A percentile compares a stretch with the other conserved stretches of the same genome.
phyloP scores from a whole-genome alignment of 1,139 yeast genomes.

The Kodamaea derodonti region DNA sequence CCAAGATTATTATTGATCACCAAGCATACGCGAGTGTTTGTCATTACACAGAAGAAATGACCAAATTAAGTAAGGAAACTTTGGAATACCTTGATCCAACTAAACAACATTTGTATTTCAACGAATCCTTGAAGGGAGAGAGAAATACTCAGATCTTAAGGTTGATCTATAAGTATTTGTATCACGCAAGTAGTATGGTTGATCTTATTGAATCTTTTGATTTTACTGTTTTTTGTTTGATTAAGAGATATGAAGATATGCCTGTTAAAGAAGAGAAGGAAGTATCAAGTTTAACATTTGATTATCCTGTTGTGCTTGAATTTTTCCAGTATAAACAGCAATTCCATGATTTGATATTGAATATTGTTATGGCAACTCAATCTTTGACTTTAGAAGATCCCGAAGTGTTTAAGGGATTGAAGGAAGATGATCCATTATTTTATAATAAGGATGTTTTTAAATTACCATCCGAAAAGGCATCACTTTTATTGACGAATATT shows the following conservation, averaged over 20 bases:
- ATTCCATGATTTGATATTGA: constrained; percentile 60
- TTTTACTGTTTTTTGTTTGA: constrained; percentile 51
- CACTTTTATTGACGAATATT: constrained; percentile 43
- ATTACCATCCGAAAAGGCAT: constrained; percentile 48
- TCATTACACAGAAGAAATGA: constrained; percentile 35
- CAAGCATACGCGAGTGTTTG: constrained; percentile 41
- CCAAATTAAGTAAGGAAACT: constrained; percentile 36
- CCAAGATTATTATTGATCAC: constrained; percentile 48
- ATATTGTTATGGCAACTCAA: constrained; percentile 66
- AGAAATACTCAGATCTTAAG: constrained; percentile 53
- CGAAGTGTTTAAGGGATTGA: constrained; percentile 62
- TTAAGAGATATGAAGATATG: constrained; percentile 25
- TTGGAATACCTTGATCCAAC: constrained; percentile 36
- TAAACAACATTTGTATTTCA: constrained; percentile 29
- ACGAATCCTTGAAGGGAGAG: constrained; percentile 35
- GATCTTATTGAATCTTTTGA: constrained; percentile 60
- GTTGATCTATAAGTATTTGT: constrained; percentile 49
- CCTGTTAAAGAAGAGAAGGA: constrained; percentile 4
- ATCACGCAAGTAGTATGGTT: constrained; percentile 46
- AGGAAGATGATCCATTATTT: constrained; percentile 50
- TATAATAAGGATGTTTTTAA: constrained; percentile 38
- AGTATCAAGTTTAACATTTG: constrained; percentile 35
- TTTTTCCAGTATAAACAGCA: constrained; percentile 74
- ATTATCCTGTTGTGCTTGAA: constrained; percentile 65
- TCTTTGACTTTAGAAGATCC: constrained; percentile 70